These are phyloP conservation scores for Xylariaceae sp. DNA, from an alignment of 2,329 filamentous ascomycete genomes.

Conservation along the genomic window DNA sequence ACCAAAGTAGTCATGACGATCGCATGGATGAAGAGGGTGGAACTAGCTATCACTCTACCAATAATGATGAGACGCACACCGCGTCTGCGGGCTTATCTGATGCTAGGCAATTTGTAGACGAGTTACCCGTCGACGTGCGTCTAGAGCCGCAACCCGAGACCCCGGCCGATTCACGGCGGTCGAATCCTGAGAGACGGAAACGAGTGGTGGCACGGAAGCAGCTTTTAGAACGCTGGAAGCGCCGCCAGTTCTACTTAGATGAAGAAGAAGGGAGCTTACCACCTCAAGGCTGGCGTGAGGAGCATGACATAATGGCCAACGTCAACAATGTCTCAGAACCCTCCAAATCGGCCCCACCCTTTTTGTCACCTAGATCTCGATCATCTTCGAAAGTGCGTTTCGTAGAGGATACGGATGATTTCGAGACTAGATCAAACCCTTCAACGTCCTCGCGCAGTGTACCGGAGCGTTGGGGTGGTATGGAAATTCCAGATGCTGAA, in stretches of 20 bases:
- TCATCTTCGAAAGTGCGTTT: slow-evolving; percentile 78
- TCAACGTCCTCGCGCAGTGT: slow-evolving; percentile 68
- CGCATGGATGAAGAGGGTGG: slow-evolving; percentile 21
- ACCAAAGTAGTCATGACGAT: slow-evolving; percentile 23
- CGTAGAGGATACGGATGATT: slow-evolving; percentile 63
- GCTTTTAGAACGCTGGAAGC: slow-evolving; percentile 67
- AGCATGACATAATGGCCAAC: slow-evolving; percentile 50
- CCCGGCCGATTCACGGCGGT: slow-evolving; percentile 33
- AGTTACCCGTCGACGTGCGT: slow-evolving; percentile 38
- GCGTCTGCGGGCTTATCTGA: slow-evolving; percentile 21
- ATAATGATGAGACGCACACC: slow-evolving; percentile 4
- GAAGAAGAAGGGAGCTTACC: slow-evolving; percentile 71
- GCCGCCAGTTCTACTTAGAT: slow-evolving; percentile 75
- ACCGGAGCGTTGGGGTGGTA: slow-evolving; percentile 69
- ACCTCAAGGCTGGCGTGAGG: slow-evolving; percentile 58
- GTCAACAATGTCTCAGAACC: slow-evolving; percentile 37
- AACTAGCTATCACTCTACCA: slow-evolving; percentile 6
- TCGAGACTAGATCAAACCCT: slow-evolving; percentile 64
- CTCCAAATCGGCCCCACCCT: slow-evolving; percentile 38
- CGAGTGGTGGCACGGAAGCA: slow-evolving; percentile 42
- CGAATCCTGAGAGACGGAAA: slow-evolving; percentile 36
- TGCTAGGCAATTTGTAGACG: slow-evolving; percentile 28
- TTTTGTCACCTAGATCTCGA: slow-evolving; percentile 52
- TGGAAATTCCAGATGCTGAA: slow-evolving; percentile 74
- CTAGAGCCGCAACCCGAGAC: slow-evolving; percentile 34